Conservation (phyloP, 306 rosid genomes). For the Begonia fuchsioides region DNA sequence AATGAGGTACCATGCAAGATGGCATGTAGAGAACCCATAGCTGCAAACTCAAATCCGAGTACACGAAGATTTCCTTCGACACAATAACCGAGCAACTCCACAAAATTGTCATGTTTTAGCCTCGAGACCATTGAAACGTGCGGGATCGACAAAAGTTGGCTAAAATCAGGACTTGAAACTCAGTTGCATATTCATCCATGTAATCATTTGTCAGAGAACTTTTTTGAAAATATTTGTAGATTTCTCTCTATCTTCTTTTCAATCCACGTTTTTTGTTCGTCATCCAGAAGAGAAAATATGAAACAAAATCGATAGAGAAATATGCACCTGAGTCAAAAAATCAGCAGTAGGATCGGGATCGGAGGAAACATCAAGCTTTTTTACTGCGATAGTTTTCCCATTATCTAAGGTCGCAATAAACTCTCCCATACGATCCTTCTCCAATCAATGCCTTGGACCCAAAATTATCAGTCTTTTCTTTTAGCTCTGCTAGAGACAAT, state of each 20-base stretch:
- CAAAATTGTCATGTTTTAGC: slow-evolving; percentile 13
- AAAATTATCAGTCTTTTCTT: slow-evolving; percentile 61
- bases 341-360: slow-evolving; percentile 54
- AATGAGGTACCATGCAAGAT: slow-evolving; percentile 9
- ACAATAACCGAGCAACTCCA: slow-evolving; percentile 13
- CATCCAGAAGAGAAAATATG: too few relatives aligned
- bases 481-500: slow-evolving; percentile 51
- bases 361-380: slow-evolving; percentile 61
- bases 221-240: too few relatives aligned
- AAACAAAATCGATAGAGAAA: slow-evolving; percentile 1
- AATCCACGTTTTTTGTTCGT: too few relatives aligned
- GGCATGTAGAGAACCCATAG: slow-evolving; percentile 16
- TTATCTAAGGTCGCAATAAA: slow-evolving; percentile 43
- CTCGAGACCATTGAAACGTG: slow-evolving; percentile 13
- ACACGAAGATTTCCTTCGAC: slow-evolving; percentile 11
- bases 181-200: too few relatives aligned
- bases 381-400: slow-evolving; percentile 53
- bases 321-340: slow-evolving; percentile 46
- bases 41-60: slow-evolving; percentile 12
- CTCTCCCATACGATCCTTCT: slow-evolving; percentile 70
- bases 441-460: slow-evolving; percentile 72
- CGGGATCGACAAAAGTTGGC: not conserved
- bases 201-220: too few relatives aligned
- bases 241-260: too few relatives aligned
- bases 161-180: not conserved